Evolutionary conservation across 2,329 filamentous ascomycete species (phyloP), one percentile per base, ranked within the genome.

Genomic region (Trichoderma koningii): DNA sequence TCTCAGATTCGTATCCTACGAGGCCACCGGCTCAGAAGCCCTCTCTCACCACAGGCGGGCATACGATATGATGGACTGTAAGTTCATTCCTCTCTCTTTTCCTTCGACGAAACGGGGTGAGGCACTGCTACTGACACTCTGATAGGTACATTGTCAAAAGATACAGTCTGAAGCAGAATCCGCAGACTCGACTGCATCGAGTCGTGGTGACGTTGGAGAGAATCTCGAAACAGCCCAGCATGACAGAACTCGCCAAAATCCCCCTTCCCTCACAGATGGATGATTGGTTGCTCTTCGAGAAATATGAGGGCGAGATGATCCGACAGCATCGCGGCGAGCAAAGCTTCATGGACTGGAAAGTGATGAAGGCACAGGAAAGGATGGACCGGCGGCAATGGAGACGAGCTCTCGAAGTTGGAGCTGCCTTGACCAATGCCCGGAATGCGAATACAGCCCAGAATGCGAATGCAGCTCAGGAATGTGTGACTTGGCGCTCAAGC

Each of bases 31-130:
- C 76, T 87, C 21, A 78, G 78, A 67, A 86, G 84, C 63, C 76
- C 78, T 1, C 77, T 81, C 64, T 83, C 85, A 4, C 85, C 85
- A 1, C 70, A 71, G 42, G 82, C 77, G 2, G 85, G 85, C 2
- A 70, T 87, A 30, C 76, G 85, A 66, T 87, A 86, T 67, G 85
- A 87, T 70, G 85, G 85, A 57, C 68, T 85, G 83, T 86, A 75
- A 5, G 9, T 10, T 3, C 34, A 73, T 83, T 26, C 17, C 23
- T 7, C 19, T 59, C 2, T 12, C 30, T n/a, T 17, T 21, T 14
- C 6, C n/a, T 26, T 12, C 2, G 5, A 5, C 14, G 21, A 3
- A 15, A 19, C 14, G 6, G 19, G 10, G 6, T n/a, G 17, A 21
- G 12, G 7, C 1, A 26, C n/a, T 2, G 12, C 26, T 63, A 6